A percentile compares a stretch with the other conserved stretches of the same genome.
Conservation (phyloP, 2,329 filamentous ascomycete genomes). For the Cladosporium oxysporum region DNA sequence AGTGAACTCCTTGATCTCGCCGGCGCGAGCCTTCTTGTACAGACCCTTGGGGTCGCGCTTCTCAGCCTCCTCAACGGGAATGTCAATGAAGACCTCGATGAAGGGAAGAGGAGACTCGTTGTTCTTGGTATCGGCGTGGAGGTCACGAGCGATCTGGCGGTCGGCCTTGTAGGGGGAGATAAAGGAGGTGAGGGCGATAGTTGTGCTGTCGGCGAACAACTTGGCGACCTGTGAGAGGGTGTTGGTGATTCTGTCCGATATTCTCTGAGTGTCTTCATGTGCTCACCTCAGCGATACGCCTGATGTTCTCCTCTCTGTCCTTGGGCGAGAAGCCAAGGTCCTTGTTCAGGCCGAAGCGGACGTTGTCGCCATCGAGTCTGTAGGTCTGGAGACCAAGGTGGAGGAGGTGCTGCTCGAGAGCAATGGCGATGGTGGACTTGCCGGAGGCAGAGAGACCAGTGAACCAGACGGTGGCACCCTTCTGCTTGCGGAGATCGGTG, state of each 20-base stretch:
- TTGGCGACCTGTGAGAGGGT: constrained; percentile 69
- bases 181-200: constrained; percentile 90
- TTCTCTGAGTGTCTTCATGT: too few species aligned
- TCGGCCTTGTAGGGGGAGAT: constrained; percentile 94
- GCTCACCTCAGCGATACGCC: constrained; percentile 76
- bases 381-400: constrained; percentile 82
- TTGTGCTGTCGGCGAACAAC: constrained; percentile 88
- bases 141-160: constrained; percentile 74
- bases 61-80: constrained; percentile 89
- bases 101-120: constrained; percentile 74
- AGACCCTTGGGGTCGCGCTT: constrained; percentile 94
- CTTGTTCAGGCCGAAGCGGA: constrained; percentile 97
- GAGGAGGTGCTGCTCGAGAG: constrained; percentile 94
- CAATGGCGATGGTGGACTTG: constrained; percentile 95
- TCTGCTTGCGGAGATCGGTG: constrained; percentile 73
- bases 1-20: constrained; percentile 96
- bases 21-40: constrained; percentile 93
- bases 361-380: constrained; percentile 95
- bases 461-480: constrained; percentile 95
- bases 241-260: background rate
- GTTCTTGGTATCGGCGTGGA: constrained; percentile 65
- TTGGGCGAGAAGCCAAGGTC: constrained; percentile 92
- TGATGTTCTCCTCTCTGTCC: constrained; percentile 97
- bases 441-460: constrained; percentile 94
- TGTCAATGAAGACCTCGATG: constrained; percentile 90